A percentile compares a stretch with the other conserved stretches of the same genome.
Evolutionary conservation across 1,139 yeast genomes (phyloP).

Genomic region (Citeromyces hawaiiensis): DNA sequence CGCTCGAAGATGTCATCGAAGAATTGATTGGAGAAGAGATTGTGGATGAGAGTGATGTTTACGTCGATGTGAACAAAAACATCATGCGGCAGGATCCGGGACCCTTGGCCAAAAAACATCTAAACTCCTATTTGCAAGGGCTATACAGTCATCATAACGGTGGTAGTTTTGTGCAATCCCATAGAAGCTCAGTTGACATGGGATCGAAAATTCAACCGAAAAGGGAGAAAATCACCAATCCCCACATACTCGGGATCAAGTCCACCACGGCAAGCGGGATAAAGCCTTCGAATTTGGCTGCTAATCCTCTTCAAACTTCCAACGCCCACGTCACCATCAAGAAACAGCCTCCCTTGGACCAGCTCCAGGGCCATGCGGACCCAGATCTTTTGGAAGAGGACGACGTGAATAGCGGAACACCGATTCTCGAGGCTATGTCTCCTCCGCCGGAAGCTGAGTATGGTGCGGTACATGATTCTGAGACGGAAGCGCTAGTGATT

Average conservation of each 20-base stretch:
- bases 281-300: slow-evolving; percentile 61
- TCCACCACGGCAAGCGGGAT: slow-evolving; percentile 15
- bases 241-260: slow-evolving; percentile 5
- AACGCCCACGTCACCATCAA: slow-evolving; percentile 63
- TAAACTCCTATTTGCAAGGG: slow-evolving; percentile 55
- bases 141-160: slow-evolving; percentile 21
- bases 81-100: slow-evolving; percentile 79
- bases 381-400: not conserved
- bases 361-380: not conserved
- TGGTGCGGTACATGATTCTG: slow-evolving; percentile 34
- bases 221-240: not conserved
- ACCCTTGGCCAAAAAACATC: slow-evolving; percentile 63
- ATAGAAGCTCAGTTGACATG: slow-evolving; percentile 19
- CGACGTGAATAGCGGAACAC: not conserved
- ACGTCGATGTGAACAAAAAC: slow-evolving; percentile 78
- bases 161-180: slow-evolving; percentile 16
- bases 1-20: slow-evolving; percentile 93
- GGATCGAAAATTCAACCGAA: not conserved
- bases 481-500: slow-evolving; percentile 31
- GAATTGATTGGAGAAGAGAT: slow-evolving; percentile 97
- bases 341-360: slow-evolving; percentile 16
- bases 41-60: slow-evolving; percentile 94
- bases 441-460: slow-evolving; percentile 10
- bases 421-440: not conserved
- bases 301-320: slow-evolving; percentile 65